Percentiles rank a stretch among this genome's conserved stretches.
These are phyloP conservation scores for Collariella sp. DNA, from an alignment of 495 filamentous ascomycete genomes.

Conservation along the genomic window DNA sequence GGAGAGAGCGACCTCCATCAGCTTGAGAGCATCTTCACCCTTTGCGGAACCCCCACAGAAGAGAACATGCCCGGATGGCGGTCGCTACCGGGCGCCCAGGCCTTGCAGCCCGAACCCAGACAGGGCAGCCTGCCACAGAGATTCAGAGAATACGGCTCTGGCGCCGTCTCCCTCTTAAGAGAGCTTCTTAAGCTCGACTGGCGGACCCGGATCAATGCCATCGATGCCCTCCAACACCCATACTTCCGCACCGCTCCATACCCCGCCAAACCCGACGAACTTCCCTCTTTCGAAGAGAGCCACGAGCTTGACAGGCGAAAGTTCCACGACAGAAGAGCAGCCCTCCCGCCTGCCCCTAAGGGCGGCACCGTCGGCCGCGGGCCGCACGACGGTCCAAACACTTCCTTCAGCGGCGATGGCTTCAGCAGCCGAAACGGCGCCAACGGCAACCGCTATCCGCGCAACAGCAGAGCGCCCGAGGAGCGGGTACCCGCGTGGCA, in stretches of 20 bases:
- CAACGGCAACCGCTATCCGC: conserved; percentile 33
- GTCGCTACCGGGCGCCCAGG: conserved; percentile 70
- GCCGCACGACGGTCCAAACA: conserved; percentile 48
- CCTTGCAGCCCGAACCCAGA: conserved; percentile 53
- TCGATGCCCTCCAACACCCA: conserved; percentile 85
- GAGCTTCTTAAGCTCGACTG: conserved; percentile 86
- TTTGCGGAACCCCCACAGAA: conserved; percentile 87
- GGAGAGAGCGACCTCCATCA: conserved; percentile 86
- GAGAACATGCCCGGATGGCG: conserved; percentile 92
- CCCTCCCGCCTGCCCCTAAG: conserved; percentile 79
- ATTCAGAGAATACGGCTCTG: conserved; percentile 56
- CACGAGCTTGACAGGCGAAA: conserved; percentile 91
- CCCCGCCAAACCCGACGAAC: conserved; percentile 71
- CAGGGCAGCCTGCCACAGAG: conserved; percentile 57
- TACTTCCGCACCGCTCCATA: conserved; percentile 75
- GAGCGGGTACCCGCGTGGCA: conserved; percentile 43
- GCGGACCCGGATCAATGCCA: conserved; percentile 79
- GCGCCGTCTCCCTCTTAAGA: conserved; percentile 68
- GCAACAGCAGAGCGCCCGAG: conserved; percentile 26
- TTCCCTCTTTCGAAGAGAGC: conserved; percentile 85
- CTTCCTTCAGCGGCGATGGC: conserved; percentile 39
- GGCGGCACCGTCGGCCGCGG: conserved; percentile 78
- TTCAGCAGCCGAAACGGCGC: conserved; percentile 33
- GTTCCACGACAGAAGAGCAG: conserved; percentile 68
- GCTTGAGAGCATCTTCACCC: conserved; percentile 79